phyloP scores from a whole-genome alignment of 495 filamentous ascomycete genomes.

The Tetracladium setigerum region DNA sequence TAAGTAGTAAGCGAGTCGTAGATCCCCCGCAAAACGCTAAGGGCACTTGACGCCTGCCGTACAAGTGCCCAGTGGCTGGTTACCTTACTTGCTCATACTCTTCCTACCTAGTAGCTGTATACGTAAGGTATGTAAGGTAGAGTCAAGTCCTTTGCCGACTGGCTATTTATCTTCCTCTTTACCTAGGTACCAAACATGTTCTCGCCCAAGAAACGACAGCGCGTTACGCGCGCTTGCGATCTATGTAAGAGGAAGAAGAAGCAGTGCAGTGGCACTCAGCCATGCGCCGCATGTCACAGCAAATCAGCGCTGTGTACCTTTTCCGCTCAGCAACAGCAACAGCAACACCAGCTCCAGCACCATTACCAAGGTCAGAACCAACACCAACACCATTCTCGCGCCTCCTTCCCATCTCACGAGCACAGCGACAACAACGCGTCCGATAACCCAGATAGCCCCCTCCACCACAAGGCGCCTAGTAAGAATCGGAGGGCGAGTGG shows the following conservation, averaged over 20 bases:
- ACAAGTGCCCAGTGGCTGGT: too few relatives aligned
- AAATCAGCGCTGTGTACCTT: not conserved
- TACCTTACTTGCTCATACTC: too few relatives aligned
- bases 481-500: not conserved
- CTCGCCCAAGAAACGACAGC: constrained; percentile 3
- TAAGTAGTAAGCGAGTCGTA: too few relatives aligned
- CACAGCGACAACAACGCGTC: too few relatives aligned
- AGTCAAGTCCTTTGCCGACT: too few relatives aligned
- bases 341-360: not conserved
- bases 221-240: constrained; percentile 4
- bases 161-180: not conserved
- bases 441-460: not conserved
- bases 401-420: too few relatives aligned
- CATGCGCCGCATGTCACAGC: not conserved
- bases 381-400: too few relatives aligned
- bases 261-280: constrained; percentile 1
- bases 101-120: too few relatives aligned
- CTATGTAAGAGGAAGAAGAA: constrained; percentile 10
- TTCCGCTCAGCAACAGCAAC: not conserved
- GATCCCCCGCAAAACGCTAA: too few relatives aligned
- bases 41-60: too few relatives aligned
- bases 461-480: not conserved
- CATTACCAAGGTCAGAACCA: too few relatives aligned
- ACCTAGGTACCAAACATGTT: not conserved
- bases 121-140: too few relatives aligned